A percentile compares a stretch with the other conserved stretches of the same genome.
Evolutionary conservation across 2,329 filamentous ascomycete species (phyloP).

Genomic region (Phialocephala subalpina): DNA sequence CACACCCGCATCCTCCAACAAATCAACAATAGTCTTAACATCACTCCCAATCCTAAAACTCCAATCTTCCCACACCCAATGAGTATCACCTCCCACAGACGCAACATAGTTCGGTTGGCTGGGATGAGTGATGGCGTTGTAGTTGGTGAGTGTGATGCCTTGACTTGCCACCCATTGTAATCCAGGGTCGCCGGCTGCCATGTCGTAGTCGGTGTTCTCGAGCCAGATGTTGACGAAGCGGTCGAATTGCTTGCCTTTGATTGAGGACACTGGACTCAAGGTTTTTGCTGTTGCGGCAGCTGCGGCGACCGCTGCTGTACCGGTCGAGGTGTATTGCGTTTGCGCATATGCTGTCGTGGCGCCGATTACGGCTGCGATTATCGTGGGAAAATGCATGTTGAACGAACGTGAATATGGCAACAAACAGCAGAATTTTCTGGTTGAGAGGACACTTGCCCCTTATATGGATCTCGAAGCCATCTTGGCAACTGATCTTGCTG

Average conservation of each 20-base stretch:
- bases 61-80: slow-evolving; percentile 74
- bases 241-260: slow-evolving; percentile 76
- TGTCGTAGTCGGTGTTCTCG: slow-evolving; percentile 76
- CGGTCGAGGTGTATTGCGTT: slow-evolving; percentile 34
- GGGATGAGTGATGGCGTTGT: slow-evolving; percentile 72
- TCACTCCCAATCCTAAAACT: slow-evolving; percentile 66
- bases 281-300: slow-evolving; percentile 66
- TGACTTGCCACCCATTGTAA: slow-evolving; percentile 60
- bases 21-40: slow-evolving; percentile 60
- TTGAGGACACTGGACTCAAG: slow-evolving; percentile 65
- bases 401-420: background rate
- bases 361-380: slow-evolving; percentile 11
- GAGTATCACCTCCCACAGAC: slow-evolving; percentile 70
- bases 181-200: slow-evolving; percentile 66
- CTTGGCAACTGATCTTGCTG: background rate
- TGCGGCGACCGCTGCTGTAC: slow-evolving; percentile 28
- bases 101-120: slow-evolving; percentile 81
- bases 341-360: slow-evolving; percentile 45
- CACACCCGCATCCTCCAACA: slow-evolving; percentile 55
- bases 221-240: slow-evolving; percentile 75
- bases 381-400: slow-evolving; percentile 23
- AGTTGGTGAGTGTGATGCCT: slow-evolving; percentile 68
- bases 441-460: background rate
- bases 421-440: background rate
- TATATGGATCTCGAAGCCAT: slow-evolving; percentile 3